Base-by-base conservation (phyloP, 257 asterid species). In the Fraxinus pennsylvanica region DNA sequence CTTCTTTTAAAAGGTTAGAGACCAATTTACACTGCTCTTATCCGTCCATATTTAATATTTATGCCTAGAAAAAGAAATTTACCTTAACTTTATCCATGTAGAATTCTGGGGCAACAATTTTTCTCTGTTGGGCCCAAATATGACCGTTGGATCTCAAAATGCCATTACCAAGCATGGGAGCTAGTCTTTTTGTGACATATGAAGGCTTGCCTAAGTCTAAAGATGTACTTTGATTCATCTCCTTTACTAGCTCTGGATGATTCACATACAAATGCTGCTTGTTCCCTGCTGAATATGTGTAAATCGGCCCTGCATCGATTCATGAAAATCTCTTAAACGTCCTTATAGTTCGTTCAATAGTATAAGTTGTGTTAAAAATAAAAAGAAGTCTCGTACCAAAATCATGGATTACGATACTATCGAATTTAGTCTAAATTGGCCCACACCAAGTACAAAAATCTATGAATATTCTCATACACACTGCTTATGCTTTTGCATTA, bases 91-190 rank as follows among this genome's bases (percentile, higher is more conserved):
- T 93, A 81, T 89, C 92, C 91, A 87, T 88, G 86, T 85, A 93
- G 81, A 93, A 93, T 29, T 90, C 84, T 8, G 98, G 98, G 0
- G 98, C 97, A 2, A 91, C 87, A 41, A 93, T 91, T 74, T 90
- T 93, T 76, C 97, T 90, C 32, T 93, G 98, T 36, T 82, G 94
- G 1, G 93, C 91, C 98, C 98, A 93, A 21, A 85, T 6, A 22
- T 81, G 90, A 15, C 95, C 98, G 66, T 93, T 93, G 76, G 98
- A 91, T 81, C 98, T 91, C 82, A 93, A 77, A 54, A 91, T 85
- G 17, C 98, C 98, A 86, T 89, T 91, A 21, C 98, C 98, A 81
- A 93, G 98, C 92, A 93, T 82, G 1, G 98, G 98, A n/a, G 94
- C 91, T 9, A 91, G 96, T 77, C 96, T 86, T 79, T 91, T 93